Evolutionary conservation across 306 rosid species (phyloP), one percentile per base, ranked within the genome.

Genomic region (Cicer arietinum): DNA sequence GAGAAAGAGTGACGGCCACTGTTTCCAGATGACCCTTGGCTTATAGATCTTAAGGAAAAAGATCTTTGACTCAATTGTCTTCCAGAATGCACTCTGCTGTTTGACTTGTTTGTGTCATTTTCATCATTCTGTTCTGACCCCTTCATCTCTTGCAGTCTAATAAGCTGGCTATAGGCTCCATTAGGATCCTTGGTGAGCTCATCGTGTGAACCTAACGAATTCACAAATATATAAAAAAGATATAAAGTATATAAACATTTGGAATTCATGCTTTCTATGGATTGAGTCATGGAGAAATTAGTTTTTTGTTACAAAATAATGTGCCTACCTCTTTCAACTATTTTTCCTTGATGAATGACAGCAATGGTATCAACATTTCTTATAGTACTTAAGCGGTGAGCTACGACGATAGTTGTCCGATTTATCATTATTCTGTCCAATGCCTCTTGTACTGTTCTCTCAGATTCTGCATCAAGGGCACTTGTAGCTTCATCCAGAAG

Each of bases 391-490:
- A 90, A 82, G 44, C 96, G 92, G 62, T 88, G 96, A 7, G 96
- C 96, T 43, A 90, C 96, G 75, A 90, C 52, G 8, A 90, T 82
- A 13, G 92, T 90, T 39, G 93, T 90, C 60, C 91, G 76, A 70
- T 84, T 84, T 35, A 78, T 66, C 94, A 90, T 90, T 72, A 87
- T 80, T 69, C 84, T 81, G 63, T 87, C 92, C 68, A 90, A 47
- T 46, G 91, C 91, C 85, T 89, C 90, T 65, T 89, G 94, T 13
- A 89, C 94, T 16, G 84, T 43, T 22, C 86, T 84, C 82, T 89
- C 91, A 73, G 94, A 89, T 80, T 89, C 90, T 41, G 90, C 86
- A 77, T 89, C 93, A 61, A 89, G 89, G 20, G 94, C 94, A 48
- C 84, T 81, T 69, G 81, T 76, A 62, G 84, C 84, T 84, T 89